Conservation (phyloP, 2,329 filamentous ascomycete genomes). For the Paecilomyces dactylethromorphus region DNA sequence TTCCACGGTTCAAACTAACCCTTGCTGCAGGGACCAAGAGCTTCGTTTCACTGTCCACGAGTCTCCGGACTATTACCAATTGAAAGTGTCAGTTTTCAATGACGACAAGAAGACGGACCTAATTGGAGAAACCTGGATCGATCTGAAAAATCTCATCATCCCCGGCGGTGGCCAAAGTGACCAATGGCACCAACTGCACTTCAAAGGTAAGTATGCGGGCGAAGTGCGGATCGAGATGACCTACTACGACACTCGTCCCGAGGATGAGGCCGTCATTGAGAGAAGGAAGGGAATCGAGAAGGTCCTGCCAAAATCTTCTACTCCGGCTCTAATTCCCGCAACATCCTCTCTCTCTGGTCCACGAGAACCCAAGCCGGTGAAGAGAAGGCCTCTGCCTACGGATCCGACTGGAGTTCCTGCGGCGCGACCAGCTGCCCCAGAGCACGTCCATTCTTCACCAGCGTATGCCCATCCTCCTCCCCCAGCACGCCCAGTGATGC, state of each 20-base stretch:
- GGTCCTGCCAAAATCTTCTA: slow-evolving; percentile 20
- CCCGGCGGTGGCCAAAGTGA: slow-evolving; percentile 89
- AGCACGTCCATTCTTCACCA: slow-evolving; percentile 25
- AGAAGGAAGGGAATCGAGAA: slow-evolving; percentile 45
- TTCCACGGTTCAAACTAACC: slow-evolving; percentile 5
- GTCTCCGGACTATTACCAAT: slow-evolving; percentile 88
- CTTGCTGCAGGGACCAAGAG: slow-evolving; percentile 79
- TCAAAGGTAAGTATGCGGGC: slow-evolving; percentile 89
- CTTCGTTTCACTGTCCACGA: slow-evolving; percentile 94
- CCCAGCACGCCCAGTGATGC: slow-evolving; percentile 21
- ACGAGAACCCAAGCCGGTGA: slow-evolving; percentile 59
- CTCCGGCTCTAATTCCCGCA: slow-evolving; percentile 8
- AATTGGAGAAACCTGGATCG: slow-evolving; percentile 90
- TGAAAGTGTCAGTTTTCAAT: slow-evolving; percentile 95
- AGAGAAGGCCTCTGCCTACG: slow-evolving; percentile 74
- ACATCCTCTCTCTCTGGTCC: slow-evolving; percentile 33
- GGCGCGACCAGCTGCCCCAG: slow-evolving; percentile 40
- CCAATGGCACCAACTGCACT: slow-evolving; percentile 81
- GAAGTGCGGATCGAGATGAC: slow-evolving; percentile 94
- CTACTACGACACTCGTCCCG: slow-evolving; percentile 85
- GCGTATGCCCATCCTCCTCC: slow-evolving; percentile 21
- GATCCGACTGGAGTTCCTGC: slow-evolving; percentile 57
- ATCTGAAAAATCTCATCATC: slow-evolving; percentile 72
- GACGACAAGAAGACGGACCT: slow-evolving; percentile 97
- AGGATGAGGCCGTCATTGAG: slow-evolving; percentile 60